Percentiles rank a stretch among this genome's conserved stretches.
Evolutionary conservation across 306 rosid genomes (phyloP).

Genomic region (Morella rubra): DNA sequence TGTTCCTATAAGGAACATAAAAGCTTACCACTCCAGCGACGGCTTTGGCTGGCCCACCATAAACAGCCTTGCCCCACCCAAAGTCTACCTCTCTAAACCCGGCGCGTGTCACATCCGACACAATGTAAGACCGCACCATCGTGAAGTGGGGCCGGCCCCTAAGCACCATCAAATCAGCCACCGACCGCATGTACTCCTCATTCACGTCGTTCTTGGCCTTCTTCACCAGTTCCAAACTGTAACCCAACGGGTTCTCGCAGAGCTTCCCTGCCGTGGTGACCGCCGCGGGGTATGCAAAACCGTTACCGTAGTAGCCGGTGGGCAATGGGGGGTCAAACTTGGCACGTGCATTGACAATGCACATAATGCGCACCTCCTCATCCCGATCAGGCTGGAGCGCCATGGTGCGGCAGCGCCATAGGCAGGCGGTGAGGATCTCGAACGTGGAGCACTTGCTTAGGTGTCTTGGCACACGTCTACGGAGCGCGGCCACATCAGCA

Average conservation of each 20-base stretch:
- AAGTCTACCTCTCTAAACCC: conserved; percentile 53
- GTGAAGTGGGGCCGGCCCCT: conserved; percentile 48
- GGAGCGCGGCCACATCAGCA: conserved; percentile 5
- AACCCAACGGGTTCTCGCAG: conserved; percentile 9
- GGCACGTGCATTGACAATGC: conserved; percentile 11
- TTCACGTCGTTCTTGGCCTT: conserved; percentile 23
- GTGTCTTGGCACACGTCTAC: conserved; percentile 17
- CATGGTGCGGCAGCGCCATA: conserved; percentile 32
- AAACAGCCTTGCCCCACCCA: conserved; percentile 62
- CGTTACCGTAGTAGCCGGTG: conserved; percentile 35
- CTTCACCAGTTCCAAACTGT: conserved; percentile 32
- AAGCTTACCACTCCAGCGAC: conserved; percentile 48
- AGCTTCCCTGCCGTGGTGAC: not conserved
- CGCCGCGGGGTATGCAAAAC: conserved; percentile 4
- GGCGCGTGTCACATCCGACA: conserved; percentile 50
- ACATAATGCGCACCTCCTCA: conserved; percentile 15
- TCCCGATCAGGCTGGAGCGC: conserved; percentile 19
- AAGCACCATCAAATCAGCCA: conserved; percentile 48
- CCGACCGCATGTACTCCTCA: conserved; percentile 50
- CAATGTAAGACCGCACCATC: conserved; percentile 37
- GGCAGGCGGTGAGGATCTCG: conserved; percentile 33
- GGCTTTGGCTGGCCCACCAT: conserved; percentile 55
- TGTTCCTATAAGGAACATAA: conserved; percentile 33
- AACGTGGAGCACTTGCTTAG: conserved; percentile 17
- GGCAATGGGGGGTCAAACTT: conserved; percentile 5